Conservation (phyloP, 768 basidiomycete species). For the Symmetrospora coprosmae region DNA sequence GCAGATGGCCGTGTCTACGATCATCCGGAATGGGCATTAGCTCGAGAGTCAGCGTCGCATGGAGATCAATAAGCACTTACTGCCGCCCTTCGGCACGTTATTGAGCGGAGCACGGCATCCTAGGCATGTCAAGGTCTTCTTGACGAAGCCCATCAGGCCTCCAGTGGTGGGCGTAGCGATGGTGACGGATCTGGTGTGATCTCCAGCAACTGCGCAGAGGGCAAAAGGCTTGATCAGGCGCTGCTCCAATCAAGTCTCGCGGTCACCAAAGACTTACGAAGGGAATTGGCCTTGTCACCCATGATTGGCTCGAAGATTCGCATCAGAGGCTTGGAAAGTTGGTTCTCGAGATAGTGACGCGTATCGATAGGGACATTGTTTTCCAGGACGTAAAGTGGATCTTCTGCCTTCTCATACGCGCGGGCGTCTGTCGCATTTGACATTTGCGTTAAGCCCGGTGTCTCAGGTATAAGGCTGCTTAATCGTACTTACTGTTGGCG, state of each 20-base stretch:
- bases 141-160: slow-evolving; percentile 96
- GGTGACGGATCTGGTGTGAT: slow-evolving; percentile 86
- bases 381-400: slow-evolving; percentile 90
- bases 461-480: neutral
- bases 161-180: slow-evolving; percentile 94
- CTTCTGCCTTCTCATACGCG: slow-evolving; percentile 97
- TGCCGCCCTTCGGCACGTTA: slow-evolving; percentile 35
- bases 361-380: slow-evolving; percentile 98
- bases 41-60: neutral
- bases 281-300: slow-evolving; percentile 71
- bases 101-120: slow-evolving; percentile 81
- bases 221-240: neutral
- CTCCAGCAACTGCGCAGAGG: slow-evolving; percentile 60
- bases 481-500: slow-evolving; percentile 63
- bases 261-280: slow-evolving; percentile 36
- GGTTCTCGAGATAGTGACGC: slow-evolving; percentile 93
- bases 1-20: slow-evolving; percentile 75
- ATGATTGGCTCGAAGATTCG: slow-evolving; percentile 96
- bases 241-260: neutral
- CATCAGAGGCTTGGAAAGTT: slow-evolving; percentile 89
- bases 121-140: slow-evolving; percentile 84
- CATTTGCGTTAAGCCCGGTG: neutral
- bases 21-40: neutral
- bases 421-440: slow-evolving; percentile 57
- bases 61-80: neutral